Evolutionary conservation across 2,329 filamentous ascomycete species (phyloP).

Genomic region (Stagonosporopsis cucurbitacearum): DNA sequence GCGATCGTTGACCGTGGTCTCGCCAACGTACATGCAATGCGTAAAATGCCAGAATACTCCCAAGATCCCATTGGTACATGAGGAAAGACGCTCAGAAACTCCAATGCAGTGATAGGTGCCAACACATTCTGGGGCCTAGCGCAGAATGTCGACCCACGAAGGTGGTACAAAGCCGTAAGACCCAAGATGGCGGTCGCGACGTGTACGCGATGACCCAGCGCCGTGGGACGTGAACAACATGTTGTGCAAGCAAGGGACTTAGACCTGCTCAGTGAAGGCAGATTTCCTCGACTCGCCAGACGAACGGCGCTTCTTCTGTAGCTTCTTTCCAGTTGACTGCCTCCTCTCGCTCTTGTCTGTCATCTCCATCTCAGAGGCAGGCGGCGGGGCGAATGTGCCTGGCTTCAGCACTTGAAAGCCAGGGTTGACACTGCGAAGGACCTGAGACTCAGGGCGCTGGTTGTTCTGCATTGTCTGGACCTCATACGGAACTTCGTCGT

Average conservation of each 20-base stretch:
- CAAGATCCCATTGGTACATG: conserved; percentile 29
- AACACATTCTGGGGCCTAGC: conserved; percentile 18
- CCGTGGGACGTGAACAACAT: conserved; percentile 26
- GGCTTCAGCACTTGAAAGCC: conserved; percentile 51
- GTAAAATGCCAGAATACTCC: conserved; percentile 22
- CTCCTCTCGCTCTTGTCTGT: conserved; percentile 38
- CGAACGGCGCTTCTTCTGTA: conserved; percentile 53
- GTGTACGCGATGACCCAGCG: conserved; percentile 25
- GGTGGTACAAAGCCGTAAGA: conserved; percentile 30
- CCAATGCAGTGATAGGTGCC: conserved; percentile 30
- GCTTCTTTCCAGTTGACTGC: conserved; percentile 43
- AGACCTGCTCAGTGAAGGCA: conserved; percentile 49
- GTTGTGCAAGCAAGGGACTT: conserved; percentile 26
- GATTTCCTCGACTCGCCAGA: conserved; percentile 41
- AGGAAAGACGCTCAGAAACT: conserved; percentile 35
- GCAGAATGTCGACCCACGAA: conserved; percentile 28
- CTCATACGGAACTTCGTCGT: conserved; percentile 42
- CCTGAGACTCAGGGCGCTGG: conserved; percentile 37
- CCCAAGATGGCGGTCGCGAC: conserved; percentile 28
- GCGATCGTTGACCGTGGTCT: conserved; percentile 8
- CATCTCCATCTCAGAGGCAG: conserved; percentile 37
- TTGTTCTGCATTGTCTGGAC: conserved; percentile 38
- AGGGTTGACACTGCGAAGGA: conserved; percentile 52
- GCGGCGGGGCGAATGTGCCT: conserved; percentile 47
- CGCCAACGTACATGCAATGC: conserved; percentile 23